Evolutionary conservation across 805 yeast species (phyloP).

Genomic region (Pichia heedii): DNA sequence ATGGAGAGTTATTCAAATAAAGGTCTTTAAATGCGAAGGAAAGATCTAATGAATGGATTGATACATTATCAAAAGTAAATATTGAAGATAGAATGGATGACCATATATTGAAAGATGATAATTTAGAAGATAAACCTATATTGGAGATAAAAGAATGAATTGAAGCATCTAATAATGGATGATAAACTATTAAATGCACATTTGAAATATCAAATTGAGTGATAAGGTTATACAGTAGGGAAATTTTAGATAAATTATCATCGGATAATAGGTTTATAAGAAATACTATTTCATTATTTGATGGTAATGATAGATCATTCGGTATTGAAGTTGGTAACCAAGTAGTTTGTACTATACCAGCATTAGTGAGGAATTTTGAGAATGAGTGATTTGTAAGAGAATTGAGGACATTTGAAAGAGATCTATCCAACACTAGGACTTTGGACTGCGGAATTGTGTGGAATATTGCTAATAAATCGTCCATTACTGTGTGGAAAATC

Average conservation of each 20-base stretch:
- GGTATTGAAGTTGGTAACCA: conserved; percentile 13
- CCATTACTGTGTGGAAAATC: too few species aligned
- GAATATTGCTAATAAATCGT: too few species aligned
- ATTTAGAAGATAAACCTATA: conserved; percentile 21
- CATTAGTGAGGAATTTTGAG: conserved; percentile 17
- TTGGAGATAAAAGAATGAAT: conserved; percentile 16
- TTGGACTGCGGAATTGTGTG: neutral
- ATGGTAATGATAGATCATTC: too few species aligned
- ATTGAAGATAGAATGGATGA: conserved; percentile 27
- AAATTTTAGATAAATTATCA: too few species aligned
- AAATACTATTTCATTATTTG: neutral
- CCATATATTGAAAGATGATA: conserved; percentile 11
- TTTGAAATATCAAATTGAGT: neutral
- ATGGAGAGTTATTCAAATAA: conserved; percentile 24
- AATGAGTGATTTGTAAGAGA: conserved; percentile 18
- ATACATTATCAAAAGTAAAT: conserved; percentile 14
- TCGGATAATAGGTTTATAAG: conserved; percentile 1
- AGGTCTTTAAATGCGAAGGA: conserved; percentile 12
- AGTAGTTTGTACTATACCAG: conserved; percentile 20
- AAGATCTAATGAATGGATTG: conserved; percentile 33
- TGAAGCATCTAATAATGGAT: conserved; percentile 8
- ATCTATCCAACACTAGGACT: conserved; percentile 17
- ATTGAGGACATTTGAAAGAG: conserved; percentile 20
- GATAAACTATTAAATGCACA: conserved; percentile 3
- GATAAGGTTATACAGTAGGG: too few species aligned